These are phyloP conservation scores for Diplodia seriata DNA, from an alignment of 2,329 filamentous ascomycete genomes.

Conservation along the genomic window DNA sequence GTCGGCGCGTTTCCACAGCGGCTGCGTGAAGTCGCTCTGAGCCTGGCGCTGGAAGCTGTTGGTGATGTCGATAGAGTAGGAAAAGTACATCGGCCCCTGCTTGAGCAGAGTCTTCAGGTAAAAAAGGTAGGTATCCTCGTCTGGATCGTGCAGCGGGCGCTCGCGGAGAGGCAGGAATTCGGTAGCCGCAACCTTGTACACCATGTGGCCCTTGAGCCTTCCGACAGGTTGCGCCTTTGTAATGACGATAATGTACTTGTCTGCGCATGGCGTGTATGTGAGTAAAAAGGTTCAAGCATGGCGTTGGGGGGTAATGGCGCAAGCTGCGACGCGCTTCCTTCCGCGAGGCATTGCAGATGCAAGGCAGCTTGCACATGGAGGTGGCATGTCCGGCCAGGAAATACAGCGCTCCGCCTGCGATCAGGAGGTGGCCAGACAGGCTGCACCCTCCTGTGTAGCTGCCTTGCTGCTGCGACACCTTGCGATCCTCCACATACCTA, in stretches of 20 bases:
- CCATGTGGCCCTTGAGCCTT: constrained; percentile 90
- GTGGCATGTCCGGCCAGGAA: too few relatives aligned
- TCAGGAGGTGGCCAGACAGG: background rate
- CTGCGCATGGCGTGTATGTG: constrained; percentile 54
- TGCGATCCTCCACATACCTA: constrained; percentile 65
- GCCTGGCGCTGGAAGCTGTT: constrained; percentile 96
- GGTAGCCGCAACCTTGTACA: constrained; percentile 89
- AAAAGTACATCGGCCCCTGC: constrained; percentile 93
- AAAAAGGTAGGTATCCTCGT: constrained; percentile 89
- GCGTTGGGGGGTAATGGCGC: background rate
- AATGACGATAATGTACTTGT: constrained; percentile 97
- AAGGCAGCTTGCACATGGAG: constrained; percentile 32
- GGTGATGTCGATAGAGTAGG: constrained; percentile 94
- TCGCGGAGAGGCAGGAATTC: constrained; percentile 95
- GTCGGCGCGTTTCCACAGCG: constrained; percentile 90
- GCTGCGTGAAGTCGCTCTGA: constrained; percentile 71
- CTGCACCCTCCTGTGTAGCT: background rate
- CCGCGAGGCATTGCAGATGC: constrained; percentile 34
- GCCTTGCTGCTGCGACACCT: constrained; percentile 1
- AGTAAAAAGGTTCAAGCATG: background rate
- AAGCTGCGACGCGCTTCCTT: background rate
- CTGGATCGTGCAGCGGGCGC: constrained; percentile 85
- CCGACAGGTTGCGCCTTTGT: constrained; percentile 93
- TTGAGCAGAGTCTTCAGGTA: constrained; percentile 83
- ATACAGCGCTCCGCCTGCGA: background rate